Conservation (phyloP, 768 basidiomycete species). For the Tylopilus felleus region DNA sequence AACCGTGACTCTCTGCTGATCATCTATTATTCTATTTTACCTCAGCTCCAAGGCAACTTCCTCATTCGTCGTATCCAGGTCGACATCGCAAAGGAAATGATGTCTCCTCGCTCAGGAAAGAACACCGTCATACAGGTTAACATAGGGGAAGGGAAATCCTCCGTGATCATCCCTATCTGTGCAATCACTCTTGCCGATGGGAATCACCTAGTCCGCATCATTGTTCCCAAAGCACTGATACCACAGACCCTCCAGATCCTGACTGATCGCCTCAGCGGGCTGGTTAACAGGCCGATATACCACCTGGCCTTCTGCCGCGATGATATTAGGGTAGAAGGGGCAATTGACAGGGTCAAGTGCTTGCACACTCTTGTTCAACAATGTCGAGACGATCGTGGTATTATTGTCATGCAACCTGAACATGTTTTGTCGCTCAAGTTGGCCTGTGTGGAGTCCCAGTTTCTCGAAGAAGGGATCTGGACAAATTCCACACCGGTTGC, state of each 20-base stretch:
- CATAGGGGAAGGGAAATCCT: background rate
- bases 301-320: constrained; percentile 43
- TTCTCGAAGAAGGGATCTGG: background rate
- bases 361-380: no score
- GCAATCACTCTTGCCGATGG: constrained; percentile 41
- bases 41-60: constrained; percentile 45
- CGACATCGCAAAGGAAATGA: constrained; percentile 45
- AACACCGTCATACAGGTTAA: constrained; percentile 47
- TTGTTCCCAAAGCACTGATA: constrained; percentile 38
- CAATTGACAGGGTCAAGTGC: no score
- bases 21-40: background rate
- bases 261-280: constrained; percentile 40
- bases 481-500: background rate
- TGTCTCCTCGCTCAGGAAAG: constrained; percentile 31
- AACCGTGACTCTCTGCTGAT: background rate
- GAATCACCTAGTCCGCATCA: constrained; percentile 37
- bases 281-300: constrained; percentile 46
- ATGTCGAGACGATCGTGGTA: constrained; percentile 24
- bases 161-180: constrained; percentile 44
- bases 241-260: constrained; percentile 51
- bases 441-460: constrained; percentile 40
- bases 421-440: constrained; percentile 50
- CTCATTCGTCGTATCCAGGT: constrained; percentile 42
- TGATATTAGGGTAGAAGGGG: background rate
- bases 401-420: constrained; percentile 52